Conservation (phyloP, 139 green algal genomes). For the Chlamydomonas applanata region DNA sequence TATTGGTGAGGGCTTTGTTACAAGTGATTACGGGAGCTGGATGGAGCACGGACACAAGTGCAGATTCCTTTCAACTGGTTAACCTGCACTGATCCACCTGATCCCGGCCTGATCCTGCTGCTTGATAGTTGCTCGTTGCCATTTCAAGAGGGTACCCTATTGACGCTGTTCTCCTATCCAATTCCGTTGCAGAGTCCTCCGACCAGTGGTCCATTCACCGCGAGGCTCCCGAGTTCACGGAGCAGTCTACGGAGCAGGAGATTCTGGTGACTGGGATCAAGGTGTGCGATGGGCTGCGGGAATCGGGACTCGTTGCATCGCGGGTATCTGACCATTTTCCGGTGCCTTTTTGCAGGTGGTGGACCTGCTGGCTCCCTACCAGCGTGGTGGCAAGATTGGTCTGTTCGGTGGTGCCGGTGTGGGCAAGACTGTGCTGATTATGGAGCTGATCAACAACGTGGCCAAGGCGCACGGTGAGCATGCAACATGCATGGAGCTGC, state of each 20-base stretch:
- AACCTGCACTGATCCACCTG: background rate
- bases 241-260: conserved; percentile 96
- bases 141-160: too few species aligned
- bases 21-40: too few species aligned
- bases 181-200: conserved; percentile 63
- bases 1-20: conserved; percentile 69
- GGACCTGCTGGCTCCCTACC: conserved; percentile 98
- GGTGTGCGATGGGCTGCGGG: conserved; percentile 50
- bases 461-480: conserved; percentile 94
- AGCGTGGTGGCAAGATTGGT: conserved; percentile 98
- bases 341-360: conserved; percentile 75
- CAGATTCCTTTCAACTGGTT: too few species aligned
- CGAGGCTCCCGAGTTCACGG: conserved; percentile 90
- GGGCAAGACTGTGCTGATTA: conserved; percentile 99
- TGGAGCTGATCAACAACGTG: conserved; percentile 99
- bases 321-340: background rate
- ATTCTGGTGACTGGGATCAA: conserved; percentile 99
- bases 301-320: background rate
- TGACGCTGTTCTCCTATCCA: too few species aligned
- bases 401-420: conserved; percentile 98
- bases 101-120: background rate
- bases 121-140: background rate
- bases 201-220: conserved; percentile 92
- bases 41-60: background rate
- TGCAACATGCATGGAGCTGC: background rate